phyloP scores from a whole-genome alignment of 78 protist genomes.

The Dictyostelium citrinum region DNA sequence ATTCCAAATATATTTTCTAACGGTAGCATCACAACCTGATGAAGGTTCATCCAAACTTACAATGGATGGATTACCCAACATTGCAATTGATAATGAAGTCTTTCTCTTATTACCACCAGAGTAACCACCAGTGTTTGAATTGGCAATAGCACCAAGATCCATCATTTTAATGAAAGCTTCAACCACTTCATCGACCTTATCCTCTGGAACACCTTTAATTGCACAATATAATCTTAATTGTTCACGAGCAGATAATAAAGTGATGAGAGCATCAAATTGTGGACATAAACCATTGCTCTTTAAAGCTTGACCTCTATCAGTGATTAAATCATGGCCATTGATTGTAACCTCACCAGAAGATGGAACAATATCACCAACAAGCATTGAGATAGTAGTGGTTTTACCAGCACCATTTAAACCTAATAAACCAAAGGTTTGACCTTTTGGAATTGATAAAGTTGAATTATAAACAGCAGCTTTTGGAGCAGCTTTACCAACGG shows the following conservation, averaged over 20 bases:
- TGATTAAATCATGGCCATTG: conserved; percentile 19
- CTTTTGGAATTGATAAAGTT: conserved; percentile 58
- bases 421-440: conserved; percentile 91
- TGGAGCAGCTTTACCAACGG: not conserved
- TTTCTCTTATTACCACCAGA: conserved; percentile 92
- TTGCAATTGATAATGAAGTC: conserved; percentile 86
- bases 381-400: conserved; percentile 90
- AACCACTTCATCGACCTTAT: not conserved
- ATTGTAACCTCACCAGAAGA: conserved; percentile 87
- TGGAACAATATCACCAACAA: conserved; percentile 87
- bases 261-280: conserved; percentile 89
- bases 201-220: conserved; percentile 71
- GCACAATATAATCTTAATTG: conserved; percentile 88
- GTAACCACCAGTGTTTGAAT: not conserved
- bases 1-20: conserved; percentile 84
- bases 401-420: conserved; percentile 98
- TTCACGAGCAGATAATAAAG: conserved; percentile 85
- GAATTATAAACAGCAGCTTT: conserved; percentile 45
- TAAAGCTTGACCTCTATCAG: conserved; percentile 15
- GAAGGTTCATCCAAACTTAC: conserved; percentile 84
- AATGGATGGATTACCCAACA: conserved; percentile 84
- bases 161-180: conserved; percentile 33
- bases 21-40: conserved; percentile 82
- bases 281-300: conserved; percentile 91
- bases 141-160: conserved; percentile 23